Conservation (phyloP, 441 rosid species). For the Aquilaria agallochum region DNA sequence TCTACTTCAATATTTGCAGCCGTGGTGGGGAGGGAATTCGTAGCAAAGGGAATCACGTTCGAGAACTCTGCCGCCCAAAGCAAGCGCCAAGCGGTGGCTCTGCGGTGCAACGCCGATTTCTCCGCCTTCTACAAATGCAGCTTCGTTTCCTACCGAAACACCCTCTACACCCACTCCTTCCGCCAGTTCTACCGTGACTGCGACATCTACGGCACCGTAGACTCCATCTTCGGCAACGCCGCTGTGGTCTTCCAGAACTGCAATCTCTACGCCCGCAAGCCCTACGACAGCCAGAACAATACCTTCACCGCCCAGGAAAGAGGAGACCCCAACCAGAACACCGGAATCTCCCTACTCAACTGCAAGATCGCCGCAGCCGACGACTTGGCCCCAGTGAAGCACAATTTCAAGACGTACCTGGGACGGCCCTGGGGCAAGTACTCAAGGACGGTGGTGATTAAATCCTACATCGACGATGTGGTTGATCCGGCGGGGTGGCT, state of each 20-base stretch:
- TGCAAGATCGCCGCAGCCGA: constrained; percentile 38
- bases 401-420: constrained; percentile 27
- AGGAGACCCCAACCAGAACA: constrained; percentile 40
- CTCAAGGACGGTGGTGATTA: constrained; percentile 40
- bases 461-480: constrained; percentile 35
- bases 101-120: constrained; percentile 44
- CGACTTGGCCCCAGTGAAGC: constrained; percentile 38
- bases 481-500: constrained; percentile 51
- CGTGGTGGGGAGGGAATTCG: constrained; percentile 39
- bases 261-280: constrained; percentile 47
- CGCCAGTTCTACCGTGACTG: constrained; percentile 54
- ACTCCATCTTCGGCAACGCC: constrained; percentile 49
- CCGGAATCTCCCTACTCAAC: constrained; percentile 39
- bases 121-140: constrained; percentile 54
- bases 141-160: constrained; percentile 49
- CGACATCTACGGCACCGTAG: constrained; percentile 43
- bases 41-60: constrained; percentile 47
- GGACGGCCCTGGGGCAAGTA: constrained; percentile 54
- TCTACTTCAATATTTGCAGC: constrained; percentile 16
- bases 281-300: constrained; percentile 36
- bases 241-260: constrained; percentile 49
- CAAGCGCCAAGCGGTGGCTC: constrained; percentile 57
- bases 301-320: constrained; percentile 48
- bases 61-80: constrained; percentile 48
- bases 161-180: constrained; percentile 46